Evolutionary conservation across 306 rosid genomes (phyloP).

Genomic region (Fagus crenata): DNA sequence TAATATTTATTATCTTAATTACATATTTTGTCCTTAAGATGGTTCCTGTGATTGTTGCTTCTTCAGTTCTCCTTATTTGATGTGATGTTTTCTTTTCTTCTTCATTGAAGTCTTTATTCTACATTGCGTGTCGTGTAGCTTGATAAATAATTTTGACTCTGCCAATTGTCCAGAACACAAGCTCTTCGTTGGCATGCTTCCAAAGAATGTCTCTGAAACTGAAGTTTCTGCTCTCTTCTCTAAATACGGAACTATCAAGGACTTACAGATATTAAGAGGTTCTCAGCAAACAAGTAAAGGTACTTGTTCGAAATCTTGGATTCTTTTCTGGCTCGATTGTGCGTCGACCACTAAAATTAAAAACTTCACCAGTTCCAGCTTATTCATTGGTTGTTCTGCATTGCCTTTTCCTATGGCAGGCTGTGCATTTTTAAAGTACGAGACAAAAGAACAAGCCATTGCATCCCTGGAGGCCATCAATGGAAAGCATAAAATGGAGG

Average conservation of each 20-base stretch:
- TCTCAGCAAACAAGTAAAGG: slow-evolving; percentile 98
- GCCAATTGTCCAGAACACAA: slow-evolving; percentile 73
- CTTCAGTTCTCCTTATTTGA: slow-evolving; percentile 14
- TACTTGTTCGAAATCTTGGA: slow-evolving; percentile 21
- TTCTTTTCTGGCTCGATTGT: not conserved
- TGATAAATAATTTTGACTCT: slow-evolving; percentile 29
- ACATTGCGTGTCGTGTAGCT: slow-evolving; percentile 11
- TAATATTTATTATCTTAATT: slow-evolving; percentile 33
- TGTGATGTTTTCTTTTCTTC: slow-evolving; percentile 7
- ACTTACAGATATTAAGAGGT: slow-evolving; percentile 91
- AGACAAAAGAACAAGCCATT: slow-evolving; percentile 92
- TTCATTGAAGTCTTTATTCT: slow-evolving; percentile 18
- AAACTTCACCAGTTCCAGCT: not conserved
- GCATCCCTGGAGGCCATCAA: slow-evolving; percentile 79
- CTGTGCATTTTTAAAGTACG: slow-evolving; percentile 95
- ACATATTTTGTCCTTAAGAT: slow-evolving; percentile 21
- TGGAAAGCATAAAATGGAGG: slow-evolving; percentile 97
- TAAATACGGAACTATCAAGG: slow-evolving; percentile 70
- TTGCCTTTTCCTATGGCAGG: slow-evolving; percentile 46
- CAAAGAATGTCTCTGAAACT: slow-evolving; percentile 82
- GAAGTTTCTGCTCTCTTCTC: slow-evolving; percentile 81
- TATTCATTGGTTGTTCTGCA: slow-evolving; percentile 20
- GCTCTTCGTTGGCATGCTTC: slow-evolving; percentile 98
- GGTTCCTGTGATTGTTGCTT: slow-evolving; percentile 20
- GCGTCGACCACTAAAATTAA: slow-evolving; percentile 12